Base-by-base conservation (phyloP, 768 basidiomycete genomes). In the Zangia roseola region DNA sequence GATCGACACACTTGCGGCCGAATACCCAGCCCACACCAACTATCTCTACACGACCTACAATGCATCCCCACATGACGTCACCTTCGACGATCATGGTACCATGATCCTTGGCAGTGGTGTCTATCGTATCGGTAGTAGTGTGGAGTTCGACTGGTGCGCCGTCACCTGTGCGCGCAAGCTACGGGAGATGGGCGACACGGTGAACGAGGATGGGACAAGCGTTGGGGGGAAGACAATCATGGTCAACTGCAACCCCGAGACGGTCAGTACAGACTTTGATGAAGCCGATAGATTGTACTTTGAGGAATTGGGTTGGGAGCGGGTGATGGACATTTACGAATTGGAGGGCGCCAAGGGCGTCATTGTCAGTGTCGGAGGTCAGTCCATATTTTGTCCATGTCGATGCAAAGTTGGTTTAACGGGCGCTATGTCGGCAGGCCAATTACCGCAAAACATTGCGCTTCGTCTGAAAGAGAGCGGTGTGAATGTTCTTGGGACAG, bases 61-160 rank as follows among this genome's bases (percentile, higher is more conserved):
- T 61, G 97, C 94, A 3, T 88, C 91, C 0, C 82, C 87, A 53
- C 97, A 99, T 58, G 97, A 99, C 61, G 87, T 99, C 65, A 82
- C 90, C 19, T 98, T 98, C 64, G 77, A 94, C 62, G 95, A 98
- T 59, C 83, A 97, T 57, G 97, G 97, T 36, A 98, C 94, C n/a
- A 97, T 98, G 91, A 95, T 99, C 20, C 84, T 98, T 20, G 97
- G 97, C 21, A 91, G 88, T 51, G 97, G 97, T 59, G 97, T 99
- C 19, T 98, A 99, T 73, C 87, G 97, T 51, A 98, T 99, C 58
- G 97, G 97, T 39, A 92, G 89, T 69, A 94, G 91, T 56, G 97
- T 99, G 64, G 97, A 99, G 75, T 99, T 99, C 67, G 97, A 99
- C 69, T 99, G 97, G 97, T 99, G 97, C 68, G 95, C 97, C n/a